Evolutionary conservation across 1,284 basidiomycete species (phyloP).

Genomic region (Puccinia coronata): DNA sequence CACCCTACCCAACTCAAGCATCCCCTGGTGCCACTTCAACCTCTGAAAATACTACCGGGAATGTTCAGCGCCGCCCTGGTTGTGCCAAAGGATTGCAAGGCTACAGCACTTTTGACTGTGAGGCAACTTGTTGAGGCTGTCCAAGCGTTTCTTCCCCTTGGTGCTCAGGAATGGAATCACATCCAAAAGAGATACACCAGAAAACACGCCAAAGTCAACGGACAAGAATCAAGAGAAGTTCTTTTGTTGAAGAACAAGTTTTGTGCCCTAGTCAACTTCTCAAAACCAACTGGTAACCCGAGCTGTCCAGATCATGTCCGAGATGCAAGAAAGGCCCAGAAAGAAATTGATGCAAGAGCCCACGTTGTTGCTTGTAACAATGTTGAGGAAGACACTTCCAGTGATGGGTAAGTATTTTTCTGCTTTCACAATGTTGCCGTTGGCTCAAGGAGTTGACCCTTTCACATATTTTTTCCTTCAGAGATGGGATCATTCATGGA

Average conservation of each 20-base stretch:
- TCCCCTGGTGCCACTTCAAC: too few species aligned
- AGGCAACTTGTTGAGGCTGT: neutral
- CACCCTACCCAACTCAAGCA: too few species aligned
- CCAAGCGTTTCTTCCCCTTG: neutral
- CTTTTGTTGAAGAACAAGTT: neutral
- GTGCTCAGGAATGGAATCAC: neutral
- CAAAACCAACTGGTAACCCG: neutral
- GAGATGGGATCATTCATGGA: too few species aligned
- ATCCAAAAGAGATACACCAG: neutral
- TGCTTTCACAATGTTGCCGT: neutral
- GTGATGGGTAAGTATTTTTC: neutral
- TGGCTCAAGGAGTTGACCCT: neutral
- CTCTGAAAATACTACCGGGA: too few species aligned
- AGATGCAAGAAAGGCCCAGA: neutral
- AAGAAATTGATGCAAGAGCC: neutral
- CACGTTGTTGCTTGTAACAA: neutral
- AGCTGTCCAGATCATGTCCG: neutral
- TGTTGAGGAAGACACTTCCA: too few species aligned
- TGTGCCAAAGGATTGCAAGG: neutral
- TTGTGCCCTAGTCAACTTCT: neutral
- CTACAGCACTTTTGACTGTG: neutral
- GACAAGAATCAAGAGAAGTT: neutral
- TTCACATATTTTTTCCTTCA: too few species aligned
- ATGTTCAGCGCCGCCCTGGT: neutral
- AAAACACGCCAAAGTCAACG: neutral